A percentile compares a stretch with the other conserved stretches of the same genome.
phyloP scores from a whole-genome alignment of 169 alveolate genomes.

The Sarcocystis neurona region DNA sequence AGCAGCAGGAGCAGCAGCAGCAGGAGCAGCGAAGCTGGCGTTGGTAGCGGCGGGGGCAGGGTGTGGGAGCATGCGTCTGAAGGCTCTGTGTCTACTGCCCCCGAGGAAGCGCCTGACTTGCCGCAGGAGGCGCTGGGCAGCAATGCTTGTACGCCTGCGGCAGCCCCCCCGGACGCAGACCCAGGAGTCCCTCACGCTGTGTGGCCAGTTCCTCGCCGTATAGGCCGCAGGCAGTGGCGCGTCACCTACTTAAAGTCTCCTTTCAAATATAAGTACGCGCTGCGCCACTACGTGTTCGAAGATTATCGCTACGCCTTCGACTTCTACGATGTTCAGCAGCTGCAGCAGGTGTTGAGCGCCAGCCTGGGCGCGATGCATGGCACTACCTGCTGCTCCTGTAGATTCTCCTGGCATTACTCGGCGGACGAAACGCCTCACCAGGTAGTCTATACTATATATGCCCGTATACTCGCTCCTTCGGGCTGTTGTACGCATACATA shows the following conservation, averaged over 20 bases:
- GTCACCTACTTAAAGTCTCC: constrained; percentile 56
- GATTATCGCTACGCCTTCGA: constrained; percentile 47
- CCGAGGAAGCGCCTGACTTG: no score
- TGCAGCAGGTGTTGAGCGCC: constrained; percentile 25
- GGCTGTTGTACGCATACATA: no score
- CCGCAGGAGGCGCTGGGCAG: no score
- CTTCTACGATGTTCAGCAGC: constrained; percentile 30
- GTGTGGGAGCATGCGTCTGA: no score
- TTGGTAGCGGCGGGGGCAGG: no score
- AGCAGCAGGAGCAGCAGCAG: constrained; percentile 39
- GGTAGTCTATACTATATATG: not conserved
- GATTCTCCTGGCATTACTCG: constrained; percentile 58
- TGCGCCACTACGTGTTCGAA: constrained; percentile 56
- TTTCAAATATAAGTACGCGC: constrained; percentile 30
- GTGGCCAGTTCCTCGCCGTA: constrained; percentile 47
- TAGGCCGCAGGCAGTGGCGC: constrained; percentile 58
- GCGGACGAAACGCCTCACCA: not conserved
- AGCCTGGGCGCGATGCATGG: constrained; percentile 52
- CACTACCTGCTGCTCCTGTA: not conserved
- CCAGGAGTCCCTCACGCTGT: not conserved
- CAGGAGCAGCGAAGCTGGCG: no score
- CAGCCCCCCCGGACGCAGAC: constrained; percentile 8
- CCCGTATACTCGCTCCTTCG: not conserved
- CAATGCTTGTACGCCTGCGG: no score
- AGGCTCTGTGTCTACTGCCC: no score